phyloP scores from a whole-genome alignment of 1,284 basidiomycete species.

The Tilletia caries region DNA sequence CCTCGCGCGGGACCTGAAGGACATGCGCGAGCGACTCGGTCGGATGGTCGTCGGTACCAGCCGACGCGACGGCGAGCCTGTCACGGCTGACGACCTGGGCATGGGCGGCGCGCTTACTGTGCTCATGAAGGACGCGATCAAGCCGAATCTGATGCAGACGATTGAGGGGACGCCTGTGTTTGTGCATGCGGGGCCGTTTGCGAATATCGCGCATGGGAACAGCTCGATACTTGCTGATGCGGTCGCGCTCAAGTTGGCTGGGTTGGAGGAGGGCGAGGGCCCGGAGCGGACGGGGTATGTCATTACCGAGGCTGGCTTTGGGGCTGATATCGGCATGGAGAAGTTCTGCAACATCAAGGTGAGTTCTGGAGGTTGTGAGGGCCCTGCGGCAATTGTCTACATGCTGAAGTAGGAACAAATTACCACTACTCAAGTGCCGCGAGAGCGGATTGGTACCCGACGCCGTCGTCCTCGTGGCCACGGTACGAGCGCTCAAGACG shows the following conservation, averaged over 20 bases:
- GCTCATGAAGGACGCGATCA: constrained; percentile 98
- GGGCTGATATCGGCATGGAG: constrained; percentile 83
- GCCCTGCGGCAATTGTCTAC: too few species aligned
- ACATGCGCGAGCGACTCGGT: constrained; percentile 87
- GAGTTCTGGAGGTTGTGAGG: not conserved
- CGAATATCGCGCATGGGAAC: constrained; percentile 98
- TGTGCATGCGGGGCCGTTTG: constrained; percentile 97
- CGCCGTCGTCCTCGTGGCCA: constrained; percentile 92
- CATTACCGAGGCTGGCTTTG: constrained; percentile 96
- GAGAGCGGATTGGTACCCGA: constrained; percentile 88
- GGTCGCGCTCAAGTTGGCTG: constrained; percentile 92
- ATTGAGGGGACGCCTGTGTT: constrained; percentile 97
- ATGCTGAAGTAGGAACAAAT: not conserved
- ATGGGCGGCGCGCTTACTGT: constrained; percentile 93
- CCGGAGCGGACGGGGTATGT: constrained; percentile 83
- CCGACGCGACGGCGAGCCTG: constrained; percentile 74
- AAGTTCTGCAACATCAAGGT: constrained; percentile 97
- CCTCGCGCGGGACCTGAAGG: constrained; percentile 77
- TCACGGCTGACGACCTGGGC: constrained; percentile 96
- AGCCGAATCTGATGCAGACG: constrained; percentile 98
- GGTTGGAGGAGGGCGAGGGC: constrained; percentile 86
- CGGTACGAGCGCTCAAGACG: constrained; percentile 97
- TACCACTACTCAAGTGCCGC: constrained; percentile 65
- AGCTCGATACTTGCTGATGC: constrained; percentile 96
- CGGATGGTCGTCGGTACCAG: constrained; percentile 96